Conservation (phyloP, 2,329 filamentous ascomycete genomes). For the Trichoderma cornu-damae region DNA sequence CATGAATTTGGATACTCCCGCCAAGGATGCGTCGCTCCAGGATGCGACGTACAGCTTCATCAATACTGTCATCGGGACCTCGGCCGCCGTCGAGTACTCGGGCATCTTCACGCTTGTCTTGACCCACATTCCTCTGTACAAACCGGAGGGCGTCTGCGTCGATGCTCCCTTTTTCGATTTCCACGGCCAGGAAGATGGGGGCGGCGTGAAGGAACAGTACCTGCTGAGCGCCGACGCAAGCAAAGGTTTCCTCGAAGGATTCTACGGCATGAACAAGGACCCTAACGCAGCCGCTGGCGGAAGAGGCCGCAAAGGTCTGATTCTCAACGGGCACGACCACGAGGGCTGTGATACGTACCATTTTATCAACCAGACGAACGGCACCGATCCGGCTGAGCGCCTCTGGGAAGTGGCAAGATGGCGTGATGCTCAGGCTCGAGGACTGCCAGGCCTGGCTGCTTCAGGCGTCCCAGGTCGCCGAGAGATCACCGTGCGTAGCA, state of each 20-base stretch:
- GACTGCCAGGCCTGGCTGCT: slow-evolving; percentile 32
- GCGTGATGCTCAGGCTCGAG: slow-evolving; percentile 38
- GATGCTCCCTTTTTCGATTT: slow-evolving; percentile 82
- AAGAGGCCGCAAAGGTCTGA: slow-evolving; percentile 65
- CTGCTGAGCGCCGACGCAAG: slow-evolving; percentile 71
- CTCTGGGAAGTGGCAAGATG: slow-evolving; percentile 49
- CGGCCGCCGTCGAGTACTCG: slow-evolving; percentile 54
- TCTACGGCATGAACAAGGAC: slow-evolving; percentile 72
- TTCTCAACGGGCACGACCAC: slow-evolving; percentile 93
- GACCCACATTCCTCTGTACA: slow-evolving; percentile 89
- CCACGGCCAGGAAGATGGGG: slow-evolving; percentile 58
- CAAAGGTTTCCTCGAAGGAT: slow-evolving; percentile 71
- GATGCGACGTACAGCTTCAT: slow-evolving; percentile 72
- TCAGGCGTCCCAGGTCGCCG: slow-evolving; percentile 59
- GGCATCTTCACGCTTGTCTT: slow-evolving; percentile 76
- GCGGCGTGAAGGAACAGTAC: slow-evolving; percentile 84
- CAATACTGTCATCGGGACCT: slow-evolving; percentile 60
- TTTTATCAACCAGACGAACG: slow-evolving; percentile 61
- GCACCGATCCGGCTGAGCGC: slow-evolving; percentile 36
- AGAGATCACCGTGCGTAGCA: slow-evolving; percentile 90
- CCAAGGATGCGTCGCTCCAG: slow-evolving; percentile 61
- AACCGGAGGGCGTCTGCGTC: slow-evolving; percentile 73
- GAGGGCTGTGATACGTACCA: slow-evolving; percentile 89
- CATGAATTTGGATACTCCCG: slow-evolving; percentile 88
- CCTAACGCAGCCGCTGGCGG: slow-evolving; percentile 54